These are phyloP conservation scores for Nicotiana tabacum DNA, from an alignment of 257 asterid species.

Conservation along the genomic window DNA sequence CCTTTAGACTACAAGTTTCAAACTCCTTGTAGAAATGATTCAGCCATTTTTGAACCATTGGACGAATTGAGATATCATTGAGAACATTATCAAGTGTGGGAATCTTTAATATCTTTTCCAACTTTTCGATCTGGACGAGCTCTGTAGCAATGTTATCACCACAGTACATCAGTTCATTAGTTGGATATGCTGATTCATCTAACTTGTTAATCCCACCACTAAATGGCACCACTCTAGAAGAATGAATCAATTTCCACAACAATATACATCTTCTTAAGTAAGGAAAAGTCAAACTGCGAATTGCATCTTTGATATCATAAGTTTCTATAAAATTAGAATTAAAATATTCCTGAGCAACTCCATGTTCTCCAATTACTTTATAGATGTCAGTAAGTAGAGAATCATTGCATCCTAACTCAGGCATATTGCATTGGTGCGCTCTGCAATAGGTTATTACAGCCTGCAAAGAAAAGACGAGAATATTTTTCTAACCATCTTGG, in stretches of 20 bases:
- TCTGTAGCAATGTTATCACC: slow-evolving; percentile 34
- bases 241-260: slow-evolving; percentile 73
- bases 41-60: slow-evolving; percentile 58
- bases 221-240: slow-evolving; percentile 55
- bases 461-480: slow-evolving; percentile 35
- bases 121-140: slow-evolving; percentile 53
- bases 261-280: slow-evolving; percentile 84
- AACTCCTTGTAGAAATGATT: slow-evolving; percentile 46
- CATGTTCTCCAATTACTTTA: slow-evolving; percentile 40
- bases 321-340: slow-evolving; percentile 43
- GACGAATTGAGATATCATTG: slow-evolving; percentile 47
- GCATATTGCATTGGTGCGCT: slow-evolving; percentile 23
- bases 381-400: slow-evolving; percentile 60
- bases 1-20: slow-evolving; percentile 33
- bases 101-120: slow-evolving; percentile 72
- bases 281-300: slow-evolving; percentile 80
- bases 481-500: neutral
- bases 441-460: slow-evolving; percentile 47
- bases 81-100: slow-evolving; percentile 59
- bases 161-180: slow-evolving; percentile 33
- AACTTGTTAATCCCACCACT: slow-evolving; percentile 35
- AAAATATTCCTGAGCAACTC: slow-evolving; percentile 47
- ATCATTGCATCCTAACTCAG: slow-evolving; percentile 40
- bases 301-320: slow-evolving; percentile 47
- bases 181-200: slow-evolving; percentile 34